Conservation (phyloP, 108 stramenopile genomes). For the Skeletonema tropicum region DNA sequence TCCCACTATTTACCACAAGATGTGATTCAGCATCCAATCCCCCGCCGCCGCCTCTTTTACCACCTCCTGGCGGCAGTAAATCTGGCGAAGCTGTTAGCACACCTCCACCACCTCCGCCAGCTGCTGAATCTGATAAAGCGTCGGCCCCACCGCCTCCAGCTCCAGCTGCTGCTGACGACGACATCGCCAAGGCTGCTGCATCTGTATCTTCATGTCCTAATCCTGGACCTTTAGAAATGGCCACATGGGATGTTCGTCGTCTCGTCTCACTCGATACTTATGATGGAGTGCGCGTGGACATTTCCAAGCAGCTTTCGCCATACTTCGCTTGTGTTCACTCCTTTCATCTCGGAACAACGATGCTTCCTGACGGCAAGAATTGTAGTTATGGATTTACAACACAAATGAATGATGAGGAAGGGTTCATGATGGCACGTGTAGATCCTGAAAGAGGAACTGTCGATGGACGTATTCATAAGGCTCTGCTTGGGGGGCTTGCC, state of each 20-base stretch:
- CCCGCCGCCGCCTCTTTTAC: conserved; percentile 16
- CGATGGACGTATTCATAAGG: conserved; percentile 79
- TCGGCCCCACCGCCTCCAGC: conserved; percentile 28
- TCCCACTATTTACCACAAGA: conserved; percentile 29
- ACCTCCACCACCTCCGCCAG: conserved; percentile 37
- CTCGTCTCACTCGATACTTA: conserved; percentile 75
- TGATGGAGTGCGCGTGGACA: conserved; percentile 82
- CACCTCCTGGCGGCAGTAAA: neutral
- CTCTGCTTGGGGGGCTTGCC: conserved; percentile 69
- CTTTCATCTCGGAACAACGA: conserved; percentile 79
- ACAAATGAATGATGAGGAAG: conserved; percentile 81
- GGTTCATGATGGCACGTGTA: conserved; percentile 66
- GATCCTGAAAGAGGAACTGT: conserved; percentile 69
- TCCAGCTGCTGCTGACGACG: conserved; percentile 37
- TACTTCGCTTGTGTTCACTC: conserved; percentile 82
- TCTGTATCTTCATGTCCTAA: conserved; percentile 60
- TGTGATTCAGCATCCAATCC: conserved; percentile 25
- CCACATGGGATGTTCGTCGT: conserved; percentile 69
- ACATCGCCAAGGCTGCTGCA: conserved; percentile 51
- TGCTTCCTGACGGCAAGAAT: conserved; percentile 78
- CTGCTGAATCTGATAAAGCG: conserved; percentile 23
- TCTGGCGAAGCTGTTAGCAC: neutral
- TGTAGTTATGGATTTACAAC: conserved; percentile 73
- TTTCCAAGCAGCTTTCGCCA: conserved; percentile 85
- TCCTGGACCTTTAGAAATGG: conserved; percentile 82